A percentile compares a stretch with the other conserved stretches of the same genome.
These are phyloP conservation scores for Aspergillus affinis DNA, from an alignment of 495 filamentous ascomycete species.

Conservation along the genomic window DNA sequence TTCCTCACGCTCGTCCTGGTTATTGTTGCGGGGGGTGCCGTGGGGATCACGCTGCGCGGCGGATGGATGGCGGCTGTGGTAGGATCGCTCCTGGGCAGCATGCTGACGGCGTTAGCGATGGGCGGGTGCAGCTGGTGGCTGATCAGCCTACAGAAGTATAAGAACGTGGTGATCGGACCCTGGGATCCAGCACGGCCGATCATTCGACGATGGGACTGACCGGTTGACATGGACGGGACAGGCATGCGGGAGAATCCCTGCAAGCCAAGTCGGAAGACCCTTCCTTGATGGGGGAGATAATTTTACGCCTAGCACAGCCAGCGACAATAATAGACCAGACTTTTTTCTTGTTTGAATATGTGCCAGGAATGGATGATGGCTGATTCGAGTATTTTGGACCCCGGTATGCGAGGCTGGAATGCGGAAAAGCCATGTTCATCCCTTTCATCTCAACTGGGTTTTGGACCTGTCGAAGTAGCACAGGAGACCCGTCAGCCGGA, in stretches of 20 bases:
- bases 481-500: neutral
- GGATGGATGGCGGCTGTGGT: constrained; percentile 74
- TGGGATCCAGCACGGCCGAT: constrained; percentile 97
- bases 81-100: constrained; percentile 68
- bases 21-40: constrained; percentile 70
- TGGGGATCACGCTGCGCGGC: constrained; percentile 70
- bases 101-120: constrained; percentile 74
- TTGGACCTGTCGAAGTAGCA: neutral
- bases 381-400: neutral
- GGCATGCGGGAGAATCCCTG: neutral
- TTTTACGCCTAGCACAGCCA: neutral
- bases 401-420: neutral
- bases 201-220: constrained; percentile 59
- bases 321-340: neutral
- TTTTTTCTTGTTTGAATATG: neutral
- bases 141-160: constrained; percentile 95
- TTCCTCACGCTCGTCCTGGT: constrained; percentile 76
- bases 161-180: constrained; percentile 96
- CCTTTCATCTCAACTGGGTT: neutral
- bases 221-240: neutral
- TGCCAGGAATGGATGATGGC: no score
- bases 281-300: neutral
- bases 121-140: constrained; percentile 97
- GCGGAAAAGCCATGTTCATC: neutral
- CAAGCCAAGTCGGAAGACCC: neutral